Conservation (phyloP, 805 yeast species). For the Candida rishiriensis region DNA sequence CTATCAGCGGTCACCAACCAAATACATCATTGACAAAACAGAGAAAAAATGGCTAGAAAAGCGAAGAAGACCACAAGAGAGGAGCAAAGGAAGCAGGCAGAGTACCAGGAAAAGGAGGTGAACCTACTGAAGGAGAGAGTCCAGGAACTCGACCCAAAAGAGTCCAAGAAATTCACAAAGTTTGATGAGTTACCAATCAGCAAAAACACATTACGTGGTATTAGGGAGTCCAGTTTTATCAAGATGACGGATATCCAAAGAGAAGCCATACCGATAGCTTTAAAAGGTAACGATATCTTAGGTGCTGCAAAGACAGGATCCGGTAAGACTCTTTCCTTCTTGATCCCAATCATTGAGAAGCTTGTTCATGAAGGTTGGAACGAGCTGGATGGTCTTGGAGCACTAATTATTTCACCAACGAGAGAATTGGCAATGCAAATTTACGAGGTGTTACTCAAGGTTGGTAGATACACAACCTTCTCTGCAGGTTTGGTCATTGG, state of each 20-base stretch:
- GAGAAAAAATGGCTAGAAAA: slow-evolving; percentile 25
- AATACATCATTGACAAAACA: too few relatives aligned
- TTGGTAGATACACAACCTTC: slow-evolving; percentile 69
- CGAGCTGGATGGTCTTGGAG: slow-evolving; percentile 84
- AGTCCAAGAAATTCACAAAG: slow-evolving; percentile 35
- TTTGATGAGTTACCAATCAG: slow-evolving; percentile 81
- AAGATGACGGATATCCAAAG: slow-evolving; percentile 83
- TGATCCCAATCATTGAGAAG: slow-evolving; percentile 74
- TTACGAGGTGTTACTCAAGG: slow-evolving; percentile 78
- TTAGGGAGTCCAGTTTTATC: slow-evolving; percentile 73
- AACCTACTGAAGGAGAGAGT: slow-evolving; percentile 46
- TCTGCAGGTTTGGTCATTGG: slow-evolving; percentile 93
- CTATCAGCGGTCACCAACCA: too few relatives aligned
- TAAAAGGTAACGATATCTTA: slow-evolving; percentile 74
- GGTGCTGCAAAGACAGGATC: slow-evolving; percentile 91
- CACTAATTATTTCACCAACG: slow-evolving; percentile 85
- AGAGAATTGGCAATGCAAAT: slow-evolving; percentile 89
- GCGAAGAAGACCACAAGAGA: slow-evolving; percentile 24
- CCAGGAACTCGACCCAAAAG: slow-evolving; percentile 47
- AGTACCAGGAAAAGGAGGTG: slow-evolving; percentile 32
- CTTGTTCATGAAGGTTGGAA: slow-evolving; percentile 69
- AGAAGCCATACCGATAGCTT: slow-evolving; percentile 67
- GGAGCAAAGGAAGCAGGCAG: slow-evolving; percentile 25
- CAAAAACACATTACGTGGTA: slow-evolving; percentile 58
- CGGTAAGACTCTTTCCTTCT: slow-evolving; percentile 85